These are phyloP conservation scores for Scheffersomyces illinoinensis DNA, from an alignment of 1,139 yeast genomes.

Conservation along the genomic window DNA sequence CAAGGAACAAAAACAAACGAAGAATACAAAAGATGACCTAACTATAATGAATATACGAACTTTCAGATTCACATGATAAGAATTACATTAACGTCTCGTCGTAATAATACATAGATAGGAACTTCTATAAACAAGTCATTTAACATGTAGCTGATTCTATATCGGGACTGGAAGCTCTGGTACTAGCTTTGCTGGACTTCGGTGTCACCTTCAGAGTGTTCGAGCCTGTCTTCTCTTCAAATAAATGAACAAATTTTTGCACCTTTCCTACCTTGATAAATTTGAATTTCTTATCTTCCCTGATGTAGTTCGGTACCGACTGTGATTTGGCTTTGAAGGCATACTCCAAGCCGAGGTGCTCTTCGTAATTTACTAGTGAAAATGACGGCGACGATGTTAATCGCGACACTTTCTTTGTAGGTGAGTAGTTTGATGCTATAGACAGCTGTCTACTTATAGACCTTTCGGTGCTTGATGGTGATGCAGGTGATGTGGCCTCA, in stretches of 20 bases:
- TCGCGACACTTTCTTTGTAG: conserved; percentile 17
- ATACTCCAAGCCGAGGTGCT: conserved; percentile 27
- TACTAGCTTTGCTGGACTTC: conserved; percentile 2
- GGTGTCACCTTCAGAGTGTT: conserved; percentile 3
- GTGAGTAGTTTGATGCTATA: conserved; percentile 17
- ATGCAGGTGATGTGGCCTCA: neutral
- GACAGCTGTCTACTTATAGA: conserved; percentile 4
- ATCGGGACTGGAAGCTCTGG: neutral
- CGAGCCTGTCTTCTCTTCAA: conserved; percentile 34
- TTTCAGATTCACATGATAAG: neutral
- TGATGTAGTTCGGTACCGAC: conserved; percentile 40
- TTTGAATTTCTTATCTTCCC: conserved; percentile 46
- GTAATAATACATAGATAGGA: neutral
- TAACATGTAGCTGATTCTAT: neutral
- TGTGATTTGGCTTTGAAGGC: conserved; percentile 32
- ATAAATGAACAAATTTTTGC: conserved; percentile 47
- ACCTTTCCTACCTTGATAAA: conserved; percentile 51
- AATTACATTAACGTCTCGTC: neutral
- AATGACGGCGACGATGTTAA: conserved; percentile 23
- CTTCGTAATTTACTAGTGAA: conserved; percentile 20
- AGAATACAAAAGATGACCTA: too few relatives aligned
- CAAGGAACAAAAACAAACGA: too few relatives aligned
- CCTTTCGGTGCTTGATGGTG: neutral
- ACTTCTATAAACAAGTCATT: neutral
- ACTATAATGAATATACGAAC: neutral